Evolutionary conservation across 2,329 filamentous ascomycete genomes (phyloP).

Genomic region (Cladosporium colombiae): DNA sequence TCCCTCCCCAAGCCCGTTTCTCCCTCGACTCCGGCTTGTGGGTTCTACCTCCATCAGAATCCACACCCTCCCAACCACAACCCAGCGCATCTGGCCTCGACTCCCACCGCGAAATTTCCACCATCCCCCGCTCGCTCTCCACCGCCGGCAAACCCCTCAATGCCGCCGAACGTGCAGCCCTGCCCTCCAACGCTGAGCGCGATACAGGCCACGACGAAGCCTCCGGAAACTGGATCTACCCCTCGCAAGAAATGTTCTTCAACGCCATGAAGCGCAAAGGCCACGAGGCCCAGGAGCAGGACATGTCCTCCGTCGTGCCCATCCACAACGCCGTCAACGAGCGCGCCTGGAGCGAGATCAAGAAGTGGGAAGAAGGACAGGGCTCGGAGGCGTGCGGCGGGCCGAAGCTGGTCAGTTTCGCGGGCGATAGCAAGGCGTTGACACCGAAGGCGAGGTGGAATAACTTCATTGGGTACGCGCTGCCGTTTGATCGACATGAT

Average conservation of each 20-base stretch:
- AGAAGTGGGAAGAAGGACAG: conserved; percentile 76
- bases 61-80: conserved; percentile 36
- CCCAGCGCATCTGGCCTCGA: conserved; percentile 51
- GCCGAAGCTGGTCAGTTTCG: conserved; percentile 80
- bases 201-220: conserved; percentile 70
- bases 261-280: conserved; percentile 93
- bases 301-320: conserved; percentile 90
- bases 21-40: conserved; percentile 38
- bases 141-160: conserved; percentile 40
- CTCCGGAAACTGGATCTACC: conserved; percentile 94
- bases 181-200: conserved; percentile 71
- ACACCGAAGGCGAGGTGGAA: conserved; percentile 84
- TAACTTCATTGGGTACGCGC: conserved; percentile 76
- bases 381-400: conserved; percentile 69
- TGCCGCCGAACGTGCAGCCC: conserved; percentile 36
- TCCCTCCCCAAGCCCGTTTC: conserved; percentile 28
- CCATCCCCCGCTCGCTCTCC: conserved; percentile 60
- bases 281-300: conserved; percentile 66
- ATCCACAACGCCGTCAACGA: conserved; percentile 99
- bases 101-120: conserved; percentile 72
- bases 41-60: conserved; percentile 22
- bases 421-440: conserved; percentile 63
- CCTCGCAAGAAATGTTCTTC: conserved; percentile 96
- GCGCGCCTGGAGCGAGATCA: conserved; percentile 89
- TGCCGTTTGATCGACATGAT: conserved; percentile 94